Conservation (phyloP, 2,329 filamentous ascomycete species). For the Exophiala sp. region DNA sequence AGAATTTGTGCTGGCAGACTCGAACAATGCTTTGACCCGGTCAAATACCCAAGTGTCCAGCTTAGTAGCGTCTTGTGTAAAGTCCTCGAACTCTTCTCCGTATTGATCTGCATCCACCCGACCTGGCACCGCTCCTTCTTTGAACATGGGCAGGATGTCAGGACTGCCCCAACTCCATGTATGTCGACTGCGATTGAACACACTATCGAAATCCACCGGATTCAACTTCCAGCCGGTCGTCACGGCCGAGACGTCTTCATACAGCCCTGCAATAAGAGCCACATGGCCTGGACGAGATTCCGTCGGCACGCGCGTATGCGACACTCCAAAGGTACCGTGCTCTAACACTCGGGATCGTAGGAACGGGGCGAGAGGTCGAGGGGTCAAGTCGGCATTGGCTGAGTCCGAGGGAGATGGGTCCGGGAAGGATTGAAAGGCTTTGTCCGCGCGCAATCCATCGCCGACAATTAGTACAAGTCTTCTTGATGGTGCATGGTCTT, state of each 20-base stretch:
- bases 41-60: conserved; percentile 96
- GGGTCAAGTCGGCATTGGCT: conserved; percentile 54
- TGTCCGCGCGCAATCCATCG: conserved; percentile 95
- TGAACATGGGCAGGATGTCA: conserved; percentile 96
- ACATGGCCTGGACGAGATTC: conserved; percentile 96
- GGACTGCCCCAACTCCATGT: conserved; percentile 99
- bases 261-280: conserved; percentile 89
- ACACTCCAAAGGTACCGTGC: conserved; percentile 92
- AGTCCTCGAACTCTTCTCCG: conserved; percentile 79
- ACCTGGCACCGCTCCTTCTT: conserved; percentile 81
- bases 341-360: conserved; percentile 81
- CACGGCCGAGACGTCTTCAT: conserved; percentile 96
- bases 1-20: conserved; percentile 68
- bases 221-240: conserved; percentile 98
- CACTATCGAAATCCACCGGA: conserved; percentile 95
- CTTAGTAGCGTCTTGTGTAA: conserved; percentile 70
- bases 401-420: conserved; percentile 65
- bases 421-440: conserved; percentile 88
- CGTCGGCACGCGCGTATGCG: conserved; percentile 91
- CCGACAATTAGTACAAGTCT: conserved; percentile 90
- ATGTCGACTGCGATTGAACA: conserved; percentile 93
- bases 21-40: conserved; percentile 79
- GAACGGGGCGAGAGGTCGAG: conserved; percentile 81
- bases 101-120: conserved; percentile 85
- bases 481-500: conserved; percentile 66